Evolutionary conservation across 805 yeast genomes (phyloP), one percentile per base, ranked within the genome.

Genomic region (Saturnispora diversa): DNA sequence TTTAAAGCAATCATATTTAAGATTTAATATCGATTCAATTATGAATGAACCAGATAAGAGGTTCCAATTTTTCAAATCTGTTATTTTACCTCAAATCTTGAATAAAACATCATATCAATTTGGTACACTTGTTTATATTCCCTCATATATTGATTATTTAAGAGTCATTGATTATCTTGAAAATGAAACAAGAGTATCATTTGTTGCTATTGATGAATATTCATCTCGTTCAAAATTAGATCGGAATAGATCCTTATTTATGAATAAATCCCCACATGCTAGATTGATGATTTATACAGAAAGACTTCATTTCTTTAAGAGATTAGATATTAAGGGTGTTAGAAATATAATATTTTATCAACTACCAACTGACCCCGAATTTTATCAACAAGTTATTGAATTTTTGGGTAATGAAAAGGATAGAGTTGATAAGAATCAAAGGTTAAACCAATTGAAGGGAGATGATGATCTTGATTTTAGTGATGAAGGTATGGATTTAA

Each of bases 271-370:
- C 15, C 50, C 50, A 21, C 40, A 43, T 30, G 58, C 59, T 10
- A 73, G 73, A 3, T 70, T 90, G 21, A 58, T 92, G 65, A 62
- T 92, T n/a, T 90, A 90, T 61, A 84, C 97, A 0, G 97, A 90
- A 54, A 80, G 98, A 69, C 66, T 90, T 56, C 97, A 92, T 60
- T 92, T 85, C 56, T 92, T 79, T 65, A 75, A 95, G 48, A 71
- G 97, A 39, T 88, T 74, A 58, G 88, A 84, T 43, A 68, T 92
- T 38, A 75, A 72, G 44, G 97, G 97, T 21, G 95, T 85, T 17
- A 80, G 83, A 54, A 82, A 79, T 42, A 70, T 92, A 13, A 58
- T 90, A 6, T 77, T 92, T 65, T 92, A 86, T 59, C 85, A 81
- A 25, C 69, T 84, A 16, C 97, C 98, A 11, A 67, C 79, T 12